phyloP scores from a whole-genome alignment of 495 filamentous ascomycete genomes.

The Daldinia bambusicola region DNA sequence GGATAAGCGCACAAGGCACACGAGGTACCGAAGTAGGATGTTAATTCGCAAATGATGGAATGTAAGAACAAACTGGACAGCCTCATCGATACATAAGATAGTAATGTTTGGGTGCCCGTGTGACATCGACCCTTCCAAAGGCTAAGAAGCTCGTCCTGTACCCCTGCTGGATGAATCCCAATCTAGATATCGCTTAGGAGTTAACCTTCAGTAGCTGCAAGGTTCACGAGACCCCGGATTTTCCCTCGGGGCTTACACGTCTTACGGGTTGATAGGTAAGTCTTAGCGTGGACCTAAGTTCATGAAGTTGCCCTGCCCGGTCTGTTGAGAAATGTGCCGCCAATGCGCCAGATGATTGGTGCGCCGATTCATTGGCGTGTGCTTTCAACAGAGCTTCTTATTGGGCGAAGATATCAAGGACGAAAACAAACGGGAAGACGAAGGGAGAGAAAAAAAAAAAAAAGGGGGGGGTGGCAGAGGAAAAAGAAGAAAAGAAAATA shows the following conservation, averaged over 20 bases:
- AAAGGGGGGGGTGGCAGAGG: no score
- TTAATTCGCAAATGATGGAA: conserved; percentile 35
- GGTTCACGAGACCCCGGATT: conserved; percentile 40
- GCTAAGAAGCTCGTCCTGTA: conserved; percentile 16
- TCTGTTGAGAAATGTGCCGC: conserved; percentile 34
- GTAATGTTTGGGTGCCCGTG: conserved; percentile 28
- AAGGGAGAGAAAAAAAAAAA: no score
- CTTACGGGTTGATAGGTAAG: conserved; percentile 12
- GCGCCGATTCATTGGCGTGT: conserved; percentile 31
- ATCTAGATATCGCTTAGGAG: not conserved
- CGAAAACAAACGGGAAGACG: conserved; percentile 16
- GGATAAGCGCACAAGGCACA: conserved; percentile 40
- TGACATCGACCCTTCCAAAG: conserved; percentile 22
- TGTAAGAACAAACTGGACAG: conserved; percentile 28
- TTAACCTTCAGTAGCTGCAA: not conserved
- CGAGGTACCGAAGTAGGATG: conserved; percentile 32
- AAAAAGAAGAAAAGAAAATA: no score
- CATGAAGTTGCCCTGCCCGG: not conserved
- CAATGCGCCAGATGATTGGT: conserved; percentile 29
- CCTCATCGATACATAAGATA: conserved; percentile 28
- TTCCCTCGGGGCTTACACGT: conserved; percentile 1
- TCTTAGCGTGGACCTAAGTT: conserved; percentile 13
- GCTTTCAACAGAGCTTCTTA: conserved; percentile 33
- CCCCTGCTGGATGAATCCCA: not conserved
- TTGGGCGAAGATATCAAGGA: conserved; percentile 18